Percentiles rank a stretch among this genome's conserved stretches.
These are phyloP conservation scores for Paraglomus occultum DNA, from an alignment of 192 early-diverging fungal genomes.

Conservation along the genomic window DNA sequence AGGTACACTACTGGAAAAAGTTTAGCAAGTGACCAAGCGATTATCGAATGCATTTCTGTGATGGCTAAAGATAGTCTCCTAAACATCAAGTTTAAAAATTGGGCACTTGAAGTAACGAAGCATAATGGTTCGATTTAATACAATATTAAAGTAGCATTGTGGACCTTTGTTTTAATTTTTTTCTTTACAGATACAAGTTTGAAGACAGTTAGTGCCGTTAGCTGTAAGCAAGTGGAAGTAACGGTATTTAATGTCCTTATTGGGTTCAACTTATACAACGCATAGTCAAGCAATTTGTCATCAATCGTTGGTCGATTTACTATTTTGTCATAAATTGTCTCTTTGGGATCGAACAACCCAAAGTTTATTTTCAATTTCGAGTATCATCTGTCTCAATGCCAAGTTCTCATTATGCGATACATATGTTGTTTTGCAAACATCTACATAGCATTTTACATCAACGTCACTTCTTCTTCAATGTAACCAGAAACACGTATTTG, in stretches of 20 bases:
- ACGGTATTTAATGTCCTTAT: slow-evolving; percentile 69
- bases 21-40: slow-evolving; percentile 59
- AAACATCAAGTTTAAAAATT: not conserved
- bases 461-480: slow-evolving; percentile 59
- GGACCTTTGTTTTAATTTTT: not conserved
- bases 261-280: slow-evolving; percentile 78
- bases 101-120: too few species aligned
- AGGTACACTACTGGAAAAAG: too few species aligned
- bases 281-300: slow-evolving; percentile 71
- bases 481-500: slow-evolving; percentile 47
- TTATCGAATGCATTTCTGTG: slow-evolving; percentile 49
- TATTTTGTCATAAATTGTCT: slow-evolving; percentile 47
- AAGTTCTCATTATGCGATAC: slow-evolving; percentile 60
- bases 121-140: too few species aligned
- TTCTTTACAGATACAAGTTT: slow-evolving; percentile 77
- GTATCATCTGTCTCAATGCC: slow-evolving; percentile 60
- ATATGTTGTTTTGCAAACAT: slow-evolving; percentile 72
- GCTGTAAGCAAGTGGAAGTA: slow-evolving; percentile 67
- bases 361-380: slow-evolving; percentile 75
- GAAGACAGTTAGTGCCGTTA: slow-evolving; percentile 69
- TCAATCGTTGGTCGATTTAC: slow-evolving; percentile 77
- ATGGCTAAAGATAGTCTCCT: slow-evolving; percentile 53
- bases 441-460: slow-evolving; percentile 69
- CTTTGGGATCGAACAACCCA: slow-evolving; percentile 64
- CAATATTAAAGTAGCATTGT: too few species aligned